phyloP scores from a whole-genome alignment of 768 basidiomycete genomes.

The Xerocomellus chrysenteron region DNA sequence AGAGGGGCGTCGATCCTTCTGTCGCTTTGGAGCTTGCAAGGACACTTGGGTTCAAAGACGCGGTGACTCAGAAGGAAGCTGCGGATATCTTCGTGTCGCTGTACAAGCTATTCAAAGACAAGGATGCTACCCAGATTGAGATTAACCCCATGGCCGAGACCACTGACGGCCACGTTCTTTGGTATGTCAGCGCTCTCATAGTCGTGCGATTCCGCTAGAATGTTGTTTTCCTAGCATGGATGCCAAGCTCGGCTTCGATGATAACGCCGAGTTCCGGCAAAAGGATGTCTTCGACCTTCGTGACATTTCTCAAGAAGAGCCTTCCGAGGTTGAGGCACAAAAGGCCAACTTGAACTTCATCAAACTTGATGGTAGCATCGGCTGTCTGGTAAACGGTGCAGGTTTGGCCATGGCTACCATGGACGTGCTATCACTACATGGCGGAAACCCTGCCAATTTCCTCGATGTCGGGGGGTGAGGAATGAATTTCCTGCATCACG shows the following conservation, averaged over 20 bases:
- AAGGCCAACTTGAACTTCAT: conserved; percentile 97
- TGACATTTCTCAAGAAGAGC: conserved; percentile 93
- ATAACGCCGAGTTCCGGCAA: conserved; percentile 98
- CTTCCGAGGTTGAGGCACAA: conserved; percentile 97
- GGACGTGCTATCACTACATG: conserved; percentile 97
- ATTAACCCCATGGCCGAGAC: conserved; percentile 98
- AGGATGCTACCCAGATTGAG: conserved; percentile 99
- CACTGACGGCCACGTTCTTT: conserved; percentile 87
- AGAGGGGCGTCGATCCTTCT: conserved; percentile 71
- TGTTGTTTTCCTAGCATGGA: conserved; percentile 73
- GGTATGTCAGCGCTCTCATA: conserved; percentile 50
- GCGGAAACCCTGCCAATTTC: conserved; percentile 98
- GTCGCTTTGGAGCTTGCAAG: conserved; percentile 79
- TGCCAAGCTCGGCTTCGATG: conserved; percentile 99
- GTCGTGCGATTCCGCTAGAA: neutral
- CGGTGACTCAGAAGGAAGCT: conserved; percentile 73
- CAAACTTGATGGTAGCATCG: conserved; percentile 96
- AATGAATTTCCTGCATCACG: conserved; percentile 13
- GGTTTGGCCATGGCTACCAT: conserved; percentile 99
- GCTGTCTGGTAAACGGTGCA: conserved; percentile 97
- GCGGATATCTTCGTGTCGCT: conserved; percentile 92
- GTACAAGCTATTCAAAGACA: conserved; percentile 97
- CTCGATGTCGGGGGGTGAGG: conserved; percentile 91
- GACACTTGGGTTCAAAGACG: conserved; percentile 84
- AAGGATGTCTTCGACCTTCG: conserved; percentile 84